phyloP scores from a whole-genome alignment of 805 yeast species.

The Kluyveromyces wickerhamii region DNA sequence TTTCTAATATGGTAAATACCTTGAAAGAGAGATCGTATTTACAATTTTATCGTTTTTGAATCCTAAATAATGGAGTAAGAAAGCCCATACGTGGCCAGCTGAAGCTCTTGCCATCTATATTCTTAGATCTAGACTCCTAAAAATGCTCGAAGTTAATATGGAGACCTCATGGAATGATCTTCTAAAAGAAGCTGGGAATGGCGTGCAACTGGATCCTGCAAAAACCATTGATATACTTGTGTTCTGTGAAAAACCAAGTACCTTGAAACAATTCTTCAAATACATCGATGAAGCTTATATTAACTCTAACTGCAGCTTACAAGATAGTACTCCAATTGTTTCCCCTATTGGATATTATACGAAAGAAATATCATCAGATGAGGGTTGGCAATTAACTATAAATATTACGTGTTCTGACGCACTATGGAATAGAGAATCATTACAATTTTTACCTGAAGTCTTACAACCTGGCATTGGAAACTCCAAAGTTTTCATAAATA shows the following conservation, averaged over 20 bases:
- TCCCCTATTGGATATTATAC: constrained; percentile 4
- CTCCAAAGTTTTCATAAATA: neutral
- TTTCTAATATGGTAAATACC: no score
- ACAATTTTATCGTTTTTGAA: no score
- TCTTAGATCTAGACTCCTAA: no score
- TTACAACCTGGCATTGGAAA: neutral
- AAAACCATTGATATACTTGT: neutral
- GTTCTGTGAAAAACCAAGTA: neutral
- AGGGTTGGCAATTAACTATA: constrained; percentile 1
- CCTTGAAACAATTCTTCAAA: neutral
- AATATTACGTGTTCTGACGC: neutral
- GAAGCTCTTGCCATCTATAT: no score
- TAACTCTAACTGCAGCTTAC: neutral
- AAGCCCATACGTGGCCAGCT: no score
- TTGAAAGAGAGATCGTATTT: no score
- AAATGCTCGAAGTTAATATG: no score
- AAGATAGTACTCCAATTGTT: neutral
- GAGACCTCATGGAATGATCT: no score
- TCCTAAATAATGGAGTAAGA: no score
- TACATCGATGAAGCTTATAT: constrained; percentile 1
- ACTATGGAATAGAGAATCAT: neutral
- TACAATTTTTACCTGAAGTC: neutral
- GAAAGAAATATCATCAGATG: constrained; percentile 3
- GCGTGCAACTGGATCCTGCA: no score
- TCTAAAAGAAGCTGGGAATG: no score